Conservation (phyloP, 1,284 basidiomycete genomes). For the Moniliella sp. region DNA sequence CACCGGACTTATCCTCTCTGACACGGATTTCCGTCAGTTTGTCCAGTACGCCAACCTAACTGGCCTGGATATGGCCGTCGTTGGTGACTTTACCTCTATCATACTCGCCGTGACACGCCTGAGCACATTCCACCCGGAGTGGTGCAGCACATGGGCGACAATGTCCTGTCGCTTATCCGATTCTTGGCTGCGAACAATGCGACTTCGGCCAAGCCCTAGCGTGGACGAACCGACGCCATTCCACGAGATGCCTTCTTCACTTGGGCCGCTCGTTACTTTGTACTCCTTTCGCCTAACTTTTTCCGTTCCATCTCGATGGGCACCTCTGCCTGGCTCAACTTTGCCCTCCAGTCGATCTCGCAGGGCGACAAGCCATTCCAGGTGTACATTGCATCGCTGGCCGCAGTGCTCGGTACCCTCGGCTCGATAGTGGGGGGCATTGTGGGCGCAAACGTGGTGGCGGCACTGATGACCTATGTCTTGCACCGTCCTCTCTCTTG, state of each 20-base stretch:
- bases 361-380: constrained; percentile 28
- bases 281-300: constrained; percentile 38
- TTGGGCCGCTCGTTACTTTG: constrained; percentile 35
- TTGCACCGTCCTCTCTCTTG: constrained; percentile 42
- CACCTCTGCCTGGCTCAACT: constrained; percentile 22
- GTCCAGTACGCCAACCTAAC: constrained; percentile 51
- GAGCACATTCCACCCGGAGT: constrained; percentile 61
- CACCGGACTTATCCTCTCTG: constrained; percentile 57
- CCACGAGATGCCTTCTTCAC: too few relatives aligned
- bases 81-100: constrained; percentile 84
- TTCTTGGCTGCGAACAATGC: too few relatives aligned
- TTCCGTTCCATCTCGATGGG: constrained; percentile 26
- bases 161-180: constrained; percentile 56
- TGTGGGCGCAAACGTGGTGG: constrained; percentile 50
- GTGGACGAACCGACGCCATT: too few relatives aligned
- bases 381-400: neutral
- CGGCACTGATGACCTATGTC: constrained; percentile 47
- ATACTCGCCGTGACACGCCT: constrained; percentile 65
- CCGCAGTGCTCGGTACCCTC: neutral
- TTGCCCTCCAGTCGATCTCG: constrained; percentile 24
- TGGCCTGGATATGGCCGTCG: constrained; percentile 59
- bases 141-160: constrained; percentile 69
- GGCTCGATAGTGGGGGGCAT: constrained; percentile 32
- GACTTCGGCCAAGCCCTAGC: too few relatives aligned
- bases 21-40: constrained; percentile 47